A percentile compares a stretch with the other conserved stretches of the same genome.
These are phyloP conservation scores for Aspergillus aculeatinus DNA, from an alignment of 2,329 filamentous ascomycete species.

Conservation along the genomic window DNA sequence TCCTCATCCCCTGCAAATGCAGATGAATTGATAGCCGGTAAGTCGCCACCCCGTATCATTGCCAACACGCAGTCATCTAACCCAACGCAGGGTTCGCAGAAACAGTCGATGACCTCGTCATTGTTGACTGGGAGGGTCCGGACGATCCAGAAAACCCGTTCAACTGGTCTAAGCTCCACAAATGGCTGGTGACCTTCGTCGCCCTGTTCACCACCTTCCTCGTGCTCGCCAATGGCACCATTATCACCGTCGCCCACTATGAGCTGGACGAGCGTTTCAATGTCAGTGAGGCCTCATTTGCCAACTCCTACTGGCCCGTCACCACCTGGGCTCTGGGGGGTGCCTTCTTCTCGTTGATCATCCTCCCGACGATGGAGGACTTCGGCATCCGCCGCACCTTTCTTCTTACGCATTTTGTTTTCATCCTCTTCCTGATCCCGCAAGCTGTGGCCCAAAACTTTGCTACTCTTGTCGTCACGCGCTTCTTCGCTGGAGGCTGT, in stretches of 20 bases:
- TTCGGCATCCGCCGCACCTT: conserved; percentile 38
- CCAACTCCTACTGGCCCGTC: conserved; percentile 23
- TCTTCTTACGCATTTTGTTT: conserved; percentile 36
- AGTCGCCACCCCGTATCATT: neutral
- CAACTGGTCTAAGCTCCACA: conserved; percentile 19
- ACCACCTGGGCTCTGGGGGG: conserved; percentile 22
- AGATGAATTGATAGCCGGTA: neutral
- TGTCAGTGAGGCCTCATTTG: conserved; percentile 16
- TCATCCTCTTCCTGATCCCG: conserved; percentile 46
- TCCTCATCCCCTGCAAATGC: neutral
- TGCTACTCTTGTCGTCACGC: conserved; percentile 45
- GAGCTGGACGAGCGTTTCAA: conserved; percentile 17
- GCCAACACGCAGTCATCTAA: neutral
- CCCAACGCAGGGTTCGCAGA: neutral
- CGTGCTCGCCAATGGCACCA: conserved; percentile 22
- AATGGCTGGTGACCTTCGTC: conserved; percentile 21
- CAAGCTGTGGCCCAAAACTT: conserved; percentile 48
- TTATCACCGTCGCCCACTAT: conserved; percentile 20
- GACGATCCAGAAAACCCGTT: conserved; percentile 19
- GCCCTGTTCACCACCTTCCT: conserved; percentile 22
- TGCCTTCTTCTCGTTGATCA: conserved; percentile 19
- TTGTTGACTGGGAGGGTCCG: conserved; percentile 27
- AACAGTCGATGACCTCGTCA: neutral
- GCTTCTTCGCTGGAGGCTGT: conserved; percentile 47
- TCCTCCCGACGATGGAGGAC: conserved; percentile 22